phyloP scores from a whole-genome alignment of 495 filamentous ascomycete species.

The Penicillium daleae region DNA sequence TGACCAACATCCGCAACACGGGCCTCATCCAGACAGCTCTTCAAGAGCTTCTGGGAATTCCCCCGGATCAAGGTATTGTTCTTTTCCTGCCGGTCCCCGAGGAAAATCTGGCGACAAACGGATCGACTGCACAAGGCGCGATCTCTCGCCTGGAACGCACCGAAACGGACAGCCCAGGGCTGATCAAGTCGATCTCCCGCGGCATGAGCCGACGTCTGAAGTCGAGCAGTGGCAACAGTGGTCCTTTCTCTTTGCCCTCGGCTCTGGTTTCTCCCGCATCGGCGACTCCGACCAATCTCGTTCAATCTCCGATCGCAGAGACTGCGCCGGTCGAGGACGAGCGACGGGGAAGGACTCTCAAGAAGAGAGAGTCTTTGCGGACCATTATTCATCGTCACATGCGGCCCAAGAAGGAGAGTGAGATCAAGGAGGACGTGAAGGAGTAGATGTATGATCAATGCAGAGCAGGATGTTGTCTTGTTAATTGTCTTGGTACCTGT shows the following conservation, averaged over 20 bases:
- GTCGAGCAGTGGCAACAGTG: constrained; percentile 35
- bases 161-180: constrained; percentile 36
- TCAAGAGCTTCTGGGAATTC: constrained; percentile 67
- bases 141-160: constrained; percentile 61
- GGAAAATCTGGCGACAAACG: constrained; percentile 70
- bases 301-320: neutral
- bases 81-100: constrained; percentile 71
- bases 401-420: neutral
- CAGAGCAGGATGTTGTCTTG: neutral
- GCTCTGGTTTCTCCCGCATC: neutral
- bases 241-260: constrained; percentile 28
- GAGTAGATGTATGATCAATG: neutral
- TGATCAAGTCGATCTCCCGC: constrained; percentile 42
- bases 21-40: constrained; percentile 72
- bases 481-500: neutral
- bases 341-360: neutral
- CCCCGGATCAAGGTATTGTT: constrained; percentile 64
- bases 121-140: constrained; percentile 69
- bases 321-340: neutral
- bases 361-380: constrained; percentile 6
- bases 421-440: neutral
- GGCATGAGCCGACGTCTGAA: constrained; percentile 43
- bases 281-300: neutral
- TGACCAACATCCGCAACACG: constrained; percentile 83
- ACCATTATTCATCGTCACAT: constrained; percentile 9